Conservation (phyloP, 495 filamentous ascomycete species). For the Penicillium crystallinum region DNA sequence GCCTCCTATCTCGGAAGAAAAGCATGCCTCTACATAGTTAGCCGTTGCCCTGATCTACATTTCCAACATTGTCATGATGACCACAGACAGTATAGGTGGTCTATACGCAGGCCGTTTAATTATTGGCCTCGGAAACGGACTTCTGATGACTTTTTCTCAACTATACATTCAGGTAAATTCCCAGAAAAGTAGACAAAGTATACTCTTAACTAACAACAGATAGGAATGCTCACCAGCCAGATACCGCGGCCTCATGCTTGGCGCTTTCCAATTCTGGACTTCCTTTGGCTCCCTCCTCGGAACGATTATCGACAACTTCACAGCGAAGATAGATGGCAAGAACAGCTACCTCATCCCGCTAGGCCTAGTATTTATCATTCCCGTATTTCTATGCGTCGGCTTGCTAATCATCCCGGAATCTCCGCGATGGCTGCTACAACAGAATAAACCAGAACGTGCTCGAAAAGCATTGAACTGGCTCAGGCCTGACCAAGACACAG, state of each 20-base stretch:
- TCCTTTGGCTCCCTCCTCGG: not conserved
- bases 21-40: slow-evolving; percentile 42
- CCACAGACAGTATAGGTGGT: slow-evolving; percentile 45
- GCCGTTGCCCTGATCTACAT: slow-evolving; percentile 45
- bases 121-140: slow-evolving; percentile 52
- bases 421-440: slow-evolving; percentile 57
- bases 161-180: slow-evolving; percentile 39
- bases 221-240: not conserved
- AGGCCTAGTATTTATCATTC: slow-evolving; percentile 54
- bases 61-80: slow-evolving; percentile 54
- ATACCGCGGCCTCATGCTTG: not conserved
- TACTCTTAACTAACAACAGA: slow-evolving; percentile 24
- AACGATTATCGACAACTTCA: slow-evolving; percentile 59
- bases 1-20: slow-evolving; percentile 46
- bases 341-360: slow-evolving; percentile 52
- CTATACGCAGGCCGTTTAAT: slow-evolving; percentile 52
- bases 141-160: slow-evolving; percentile 57
- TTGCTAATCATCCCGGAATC: slow-evolving; percentile 60
- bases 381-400: slow-evolving; percentile 43
- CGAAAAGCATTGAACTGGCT: slow-evolving; percentile 31
- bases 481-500: slow-evolving; percentile 34
- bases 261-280: slow-evolving; percentile 33
- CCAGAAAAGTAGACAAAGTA: not conserved
- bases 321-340: slow-evolving; percentile 38
- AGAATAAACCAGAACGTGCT: slow-evolving; percentile 46